These are phyloP conservation scores for Catenaria anguillulae DNA, from an alignment of 371 early-diverging fungal genomes.

Conservation along the genomic window DNA sequence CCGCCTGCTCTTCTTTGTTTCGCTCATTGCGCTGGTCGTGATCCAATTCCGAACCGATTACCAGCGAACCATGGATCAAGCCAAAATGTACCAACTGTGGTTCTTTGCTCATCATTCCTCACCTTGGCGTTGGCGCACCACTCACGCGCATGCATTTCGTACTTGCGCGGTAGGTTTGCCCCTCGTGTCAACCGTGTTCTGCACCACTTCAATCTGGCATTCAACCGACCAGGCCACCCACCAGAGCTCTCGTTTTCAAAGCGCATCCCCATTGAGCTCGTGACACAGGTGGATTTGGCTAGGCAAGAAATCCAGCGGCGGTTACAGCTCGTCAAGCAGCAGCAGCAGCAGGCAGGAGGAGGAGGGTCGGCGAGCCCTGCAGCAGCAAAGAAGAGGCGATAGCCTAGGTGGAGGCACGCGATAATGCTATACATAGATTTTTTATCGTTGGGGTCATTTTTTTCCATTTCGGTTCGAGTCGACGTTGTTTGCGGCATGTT, in stretches of 20 bases:
- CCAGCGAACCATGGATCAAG: constrained; percentile 3
- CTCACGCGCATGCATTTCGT: no score
- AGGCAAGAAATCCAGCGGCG: neutral
- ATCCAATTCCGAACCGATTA: neutral
- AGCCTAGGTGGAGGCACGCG: no score
- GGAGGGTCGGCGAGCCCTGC: no score
- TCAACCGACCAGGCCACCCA: neutral
- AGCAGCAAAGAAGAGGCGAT: no score
- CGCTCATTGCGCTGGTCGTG: neutral
- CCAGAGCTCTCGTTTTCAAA: neutral
- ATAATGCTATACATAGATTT: no score
- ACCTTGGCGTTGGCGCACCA: neutral
- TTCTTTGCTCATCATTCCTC: no score
- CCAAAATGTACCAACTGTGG: neutral
- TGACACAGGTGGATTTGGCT: neutral
- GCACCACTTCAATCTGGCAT: neutral
- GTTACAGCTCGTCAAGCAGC: neutral
- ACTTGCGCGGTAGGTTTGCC: neutral
- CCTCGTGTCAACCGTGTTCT: constrained; percentile 1
- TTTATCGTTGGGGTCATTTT: no score
- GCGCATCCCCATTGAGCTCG: neutral
- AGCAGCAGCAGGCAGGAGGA: no score
- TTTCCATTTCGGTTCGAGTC: no score
- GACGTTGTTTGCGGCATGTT: no score
- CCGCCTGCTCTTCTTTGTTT: neutral